A percentile compares a stretch with the other conserved stretches of the same genome.
Conservation (phyloP, 2,329 filamentous ascomycete species). For the Aureobasidium leucospermi region DNA sequence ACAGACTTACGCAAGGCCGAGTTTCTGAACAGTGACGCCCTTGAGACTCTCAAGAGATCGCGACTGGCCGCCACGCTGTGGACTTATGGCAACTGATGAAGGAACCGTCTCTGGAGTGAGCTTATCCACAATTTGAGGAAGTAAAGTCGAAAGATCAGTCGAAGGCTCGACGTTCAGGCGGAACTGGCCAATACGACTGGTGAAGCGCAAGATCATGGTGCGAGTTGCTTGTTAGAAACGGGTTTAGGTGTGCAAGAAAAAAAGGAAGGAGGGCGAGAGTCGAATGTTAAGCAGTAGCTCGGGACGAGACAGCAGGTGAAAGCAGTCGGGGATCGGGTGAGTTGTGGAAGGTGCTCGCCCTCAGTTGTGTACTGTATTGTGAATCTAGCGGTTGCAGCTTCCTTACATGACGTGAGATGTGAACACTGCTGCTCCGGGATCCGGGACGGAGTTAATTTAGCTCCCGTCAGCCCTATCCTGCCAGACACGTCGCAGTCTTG, state of each 20-base stretch:
- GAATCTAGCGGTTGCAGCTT: neutral
- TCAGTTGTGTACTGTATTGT: neutral
- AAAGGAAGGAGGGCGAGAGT: neutral
- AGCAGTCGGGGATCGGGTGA: neutral
- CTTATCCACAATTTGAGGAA: slow-evolving; percentile 50
- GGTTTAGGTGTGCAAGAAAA: neutral
- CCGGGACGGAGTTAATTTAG: neutral
- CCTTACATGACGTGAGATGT: slow-evolving; percentile 6
- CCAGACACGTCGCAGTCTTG: slow-evolving; percentile 4
- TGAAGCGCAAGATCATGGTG: slow-evolving; percentile 75
- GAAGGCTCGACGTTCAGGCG: slow-evolving; percentile 70
- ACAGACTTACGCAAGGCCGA: slow-evolving; percentile 47
- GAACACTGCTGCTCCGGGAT: neutral
- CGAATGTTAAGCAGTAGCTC: neutral
- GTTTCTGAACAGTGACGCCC: slow-evolving; percentile 49
- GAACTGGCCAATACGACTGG: slow-evolving; percentile 88
- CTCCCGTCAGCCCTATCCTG: neutral
- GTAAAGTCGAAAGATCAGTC: slow-evolving; percentile 59
- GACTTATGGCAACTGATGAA: slow-evolving; percentile 51
- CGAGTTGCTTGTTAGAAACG: neutral
- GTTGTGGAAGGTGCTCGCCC: neutral
- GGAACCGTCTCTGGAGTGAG: slow-evolving; percentile 51
- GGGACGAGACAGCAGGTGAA: neutral
- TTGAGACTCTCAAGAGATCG: slow-evolving; percentile 45
- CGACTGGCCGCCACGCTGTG: slow-evolving; percentile 53